Evolutionary conservation across 2,329 filamentous ascomycete genomes (phyloP), one percentile per base, ranked within the genome.

Genomic region (Teratosphaeria zuluensis): DNA sequence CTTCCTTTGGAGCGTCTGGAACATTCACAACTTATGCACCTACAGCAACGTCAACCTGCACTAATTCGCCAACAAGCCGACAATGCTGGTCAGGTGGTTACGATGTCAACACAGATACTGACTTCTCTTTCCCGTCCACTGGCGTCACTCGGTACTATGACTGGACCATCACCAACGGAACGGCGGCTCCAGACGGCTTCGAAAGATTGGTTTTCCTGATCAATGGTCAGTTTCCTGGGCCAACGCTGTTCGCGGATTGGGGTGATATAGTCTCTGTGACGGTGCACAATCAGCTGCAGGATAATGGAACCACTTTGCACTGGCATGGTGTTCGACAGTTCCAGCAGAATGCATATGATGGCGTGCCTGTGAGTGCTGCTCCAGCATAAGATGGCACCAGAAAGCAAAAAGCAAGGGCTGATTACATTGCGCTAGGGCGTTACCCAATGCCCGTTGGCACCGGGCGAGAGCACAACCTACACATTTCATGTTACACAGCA

Each of bases 401-500:
- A 4, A 28, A 28, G 24, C 2, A 28, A 28, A 28, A 28, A 28
- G 24, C 4, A 28, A 28, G 24, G 24, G 24, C 24, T 28, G 24
- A 28, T 28, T 28, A 28, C 24, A 28, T 28, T 28, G 24, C 24
- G 4, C 24, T 28, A 30, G 11, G 55, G 46, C 11, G 28, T 57
- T 16, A 53, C 55, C 1, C n/a, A 57, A n/a, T 57, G 55, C 21
- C 55, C 55, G 1, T 4, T 53, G 8, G 55, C 55, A n/a, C 55
- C 55, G 14, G 48, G 48, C 6, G 46, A 52, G 3, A 52, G 66
- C 8, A 68, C 71, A n/a, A 73, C 68, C 3, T 70, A 73, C 57
- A 77, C 73, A 4, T 78, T 78, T 63, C 72, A 31, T 16, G 28
- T 53, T 24, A 53, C 51, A 9, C 55, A 21, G 33, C 46, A 21